phyloP scores from a whole-genome alignment of 2,329 filamentous ascomycete genomes.

The Diaporthe aspalathi region DNA sequence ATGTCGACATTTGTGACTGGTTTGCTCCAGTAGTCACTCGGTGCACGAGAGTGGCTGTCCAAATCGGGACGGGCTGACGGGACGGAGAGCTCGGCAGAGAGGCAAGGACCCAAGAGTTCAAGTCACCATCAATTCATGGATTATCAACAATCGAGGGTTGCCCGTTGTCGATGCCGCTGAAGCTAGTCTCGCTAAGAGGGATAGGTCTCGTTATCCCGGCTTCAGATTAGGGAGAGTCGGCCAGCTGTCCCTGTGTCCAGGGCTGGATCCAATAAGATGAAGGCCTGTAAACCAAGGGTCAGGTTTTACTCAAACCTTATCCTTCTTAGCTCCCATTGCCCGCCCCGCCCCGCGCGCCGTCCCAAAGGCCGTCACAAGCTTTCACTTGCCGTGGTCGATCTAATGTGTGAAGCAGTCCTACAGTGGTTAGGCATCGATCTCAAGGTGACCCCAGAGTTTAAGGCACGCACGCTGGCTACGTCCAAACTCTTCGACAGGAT shows the following conservation, averaged over 20 bases:
- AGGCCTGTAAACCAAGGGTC: not conserved
- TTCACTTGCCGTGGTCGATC: not conserved
- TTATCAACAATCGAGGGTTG: not conserved
- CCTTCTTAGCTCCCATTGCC: not conserved
- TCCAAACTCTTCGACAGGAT: too few species aligned
- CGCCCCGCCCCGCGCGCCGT: conserved; percentile 22
- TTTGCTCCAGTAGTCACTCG: not conserved
- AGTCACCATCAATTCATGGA: not conserved
- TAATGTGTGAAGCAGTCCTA: too few species aligned
- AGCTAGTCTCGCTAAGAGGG: not conserved
- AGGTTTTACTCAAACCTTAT: conserved; percentile 7
- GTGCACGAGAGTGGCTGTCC: not conserved
- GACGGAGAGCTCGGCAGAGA: not conserved
- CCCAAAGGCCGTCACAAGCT: not conserved
- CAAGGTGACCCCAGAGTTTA: not conserved
- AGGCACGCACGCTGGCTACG: not conserved
- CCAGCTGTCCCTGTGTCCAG: not conserved
- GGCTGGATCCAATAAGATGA: not conserved
- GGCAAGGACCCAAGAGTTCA: conserved; percentile 1
- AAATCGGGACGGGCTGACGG: not conserved
- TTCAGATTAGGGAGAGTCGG: not conserved
- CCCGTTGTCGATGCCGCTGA: not conserved
- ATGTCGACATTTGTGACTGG: not conserved
- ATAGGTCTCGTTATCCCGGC: not conserved
- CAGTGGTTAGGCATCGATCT: not conserved